Percentiles rank a stretch among this genome's conserved stretches.
These are phyloP conservation scores for Sphenostylis stenocarpa DNA, from an alignment of 306 rosid species.

Conservation along the genomic window DNA sequence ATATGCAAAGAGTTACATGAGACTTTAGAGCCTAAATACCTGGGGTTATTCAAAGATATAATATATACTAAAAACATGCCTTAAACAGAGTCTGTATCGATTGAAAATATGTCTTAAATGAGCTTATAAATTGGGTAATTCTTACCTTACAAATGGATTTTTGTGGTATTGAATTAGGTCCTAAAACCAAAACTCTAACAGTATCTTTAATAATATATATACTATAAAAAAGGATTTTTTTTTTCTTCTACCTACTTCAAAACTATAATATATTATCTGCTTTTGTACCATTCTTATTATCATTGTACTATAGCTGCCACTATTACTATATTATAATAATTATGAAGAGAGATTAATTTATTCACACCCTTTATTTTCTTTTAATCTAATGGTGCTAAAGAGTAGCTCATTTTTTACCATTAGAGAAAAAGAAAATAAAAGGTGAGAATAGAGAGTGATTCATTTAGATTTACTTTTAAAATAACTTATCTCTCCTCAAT, in stretches of 20 bases:
- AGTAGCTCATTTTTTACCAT: too few relatives aligned
- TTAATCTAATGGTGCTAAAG: too few relatives aligned
- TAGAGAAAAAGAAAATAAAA: too few relatives aligned
- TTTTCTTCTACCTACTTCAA: background rate
- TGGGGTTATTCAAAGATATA: background rate
- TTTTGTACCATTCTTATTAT: background rate
- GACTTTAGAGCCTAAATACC: background rate
- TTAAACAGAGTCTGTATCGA: background rate
- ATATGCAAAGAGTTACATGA: background rate
- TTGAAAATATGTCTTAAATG: too few relatives aligned
- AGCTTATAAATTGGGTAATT: background rate
- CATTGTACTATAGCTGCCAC: background rate
- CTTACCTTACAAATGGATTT: background rate
- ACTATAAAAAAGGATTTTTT: background rate
- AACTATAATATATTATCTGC: background rate
- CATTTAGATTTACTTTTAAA: background rate
- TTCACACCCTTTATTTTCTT: too few relatives aligned
- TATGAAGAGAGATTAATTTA: too few relatives aligned
- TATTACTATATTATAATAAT: background rate
- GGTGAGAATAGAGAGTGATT: too few relatives aligned
- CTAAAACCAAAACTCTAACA: too few relatives aligned
- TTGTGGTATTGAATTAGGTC: background rate
- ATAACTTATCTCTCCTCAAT: too few relatives aligned
- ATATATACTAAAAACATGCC: background rate
- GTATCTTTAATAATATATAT: background rate